phyloP scores from a whole-genome alignment of 345 rosid genomes.

The Cardamine resedifolia region DNA sequence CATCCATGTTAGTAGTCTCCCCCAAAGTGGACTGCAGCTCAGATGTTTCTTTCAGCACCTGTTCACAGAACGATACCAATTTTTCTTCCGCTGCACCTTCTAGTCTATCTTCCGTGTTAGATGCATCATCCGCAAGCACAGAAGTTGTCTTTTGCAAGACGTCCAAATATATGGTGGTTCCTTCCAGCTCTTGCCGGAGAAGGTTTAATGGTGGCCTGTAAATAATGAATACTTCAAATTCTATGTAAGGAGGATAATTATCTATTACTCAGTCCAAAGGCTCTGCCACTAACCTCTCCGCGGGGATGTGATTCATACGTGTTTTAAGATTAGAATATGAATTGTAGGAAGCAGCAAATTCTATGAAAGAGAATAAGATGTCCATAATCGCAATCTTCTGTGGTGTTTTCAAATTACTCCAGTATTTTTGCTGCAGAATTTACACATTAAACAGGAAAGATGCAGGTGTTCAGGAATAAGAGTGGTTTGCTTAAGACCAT shows the following conservation, averaged over 20 bases:
- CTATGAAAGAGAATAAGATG: slow-evolving; percentile 72
- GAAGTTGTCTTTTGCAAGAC: slow-evolving; percentile 83
- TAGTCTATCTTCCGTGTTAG: slow-evolving; percentile 49
- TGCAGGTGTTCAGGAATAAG: slow-evolving; percentile 3
- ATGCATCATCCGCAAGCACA: slow-evolving; percentile 38
- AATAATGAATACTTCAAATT: slow-evolving; percentile 14
- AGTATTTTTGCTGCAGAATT: slow-evolving; percentile 76
- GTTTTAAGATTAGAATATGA: slow-evolving; percentile 78
- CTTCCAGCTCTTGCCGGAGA: slow-evolving; percentile 90
- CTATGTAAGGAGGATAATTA: slow-evolving; percentile 14
- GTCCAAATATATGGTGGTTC: slow-evolving; percentile 80
- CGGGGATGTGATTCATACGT: slow-evolving; percentile 77
- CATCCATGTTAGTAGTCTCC: slow-evolving; percentile 77
- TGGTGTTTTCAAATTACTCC: slow-evolving; percentile 72
- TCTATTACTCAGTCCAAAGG: neutral
- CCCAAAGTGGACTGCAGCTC: slow-evolving; percentile 73
- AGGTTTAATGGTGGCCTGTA: slow-evolving; percentile 93
- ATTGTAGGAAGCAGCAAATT: slow-evolving; percentile 91
- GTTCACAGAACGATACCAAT: slow-evolving; percentile 84
- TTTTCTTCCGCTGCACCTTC: slow-evolving; percentile 80
- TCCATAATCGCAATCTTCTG: slow-evolving; percentile 94
- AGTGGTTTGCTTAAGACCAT: slow-evolving; percentile 1
- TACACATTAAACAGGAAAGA: slow-evolving; percentile 19
- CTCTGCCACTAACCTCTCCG: slow-evolving; percentile 60
- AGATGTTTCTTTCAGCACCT: slow-evolving; percentile 82